Evolutionary conservation across 441 rosid genomes (phyloP).

Genomic region (Gossypium lobatum): DNA sequence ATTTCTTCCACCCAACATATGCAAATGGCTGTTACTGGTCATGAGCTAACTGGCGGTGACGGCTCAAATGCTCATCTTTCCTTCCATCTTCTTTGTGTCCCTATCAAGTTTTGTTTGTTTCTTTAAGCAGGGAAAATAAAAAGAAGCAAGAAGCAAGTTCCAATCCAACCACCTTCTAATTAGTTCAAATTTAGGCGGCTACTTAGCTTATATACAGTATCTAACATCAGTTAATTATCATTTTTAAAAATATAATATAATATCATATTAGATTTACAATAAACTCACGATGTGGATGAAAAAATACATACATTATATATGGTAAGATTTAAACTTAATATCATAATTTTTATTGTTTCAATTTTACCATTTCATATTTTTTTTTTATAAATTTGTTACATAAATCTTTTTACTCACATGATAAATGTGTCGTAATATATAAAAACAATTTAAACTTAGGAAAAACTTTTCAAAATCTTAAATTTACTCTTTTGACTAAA

Average conservation of each 20-base stretch:
- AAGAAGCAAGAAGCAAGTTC: background rate
- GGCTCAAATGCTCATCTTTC: background rate
- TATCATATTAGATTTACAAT: no score
- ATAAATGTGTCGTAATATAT: no score
- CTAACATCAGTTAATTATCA: background rate
- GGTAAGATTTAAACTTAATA: no score
- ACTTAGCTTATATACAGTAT: background rate
- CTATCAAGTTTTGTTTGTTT: background rate
- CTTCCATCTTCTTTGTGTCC: background rate
- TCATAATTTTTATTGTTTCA: no score
- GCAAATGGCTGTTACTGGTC: background rate
- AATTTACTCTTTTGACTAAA: no score
- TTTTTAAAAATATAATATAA: background rate
- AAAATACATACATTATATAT: no score
- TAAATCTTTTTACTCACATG: no score
- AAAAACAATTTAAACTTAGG: no score
- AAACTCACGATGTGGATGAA: no score
- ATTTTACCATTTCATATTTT: no score
- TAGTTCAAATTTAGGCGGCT: background rate
- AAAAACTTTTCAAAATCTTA: no score
- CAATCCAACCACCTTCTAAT: background rate
- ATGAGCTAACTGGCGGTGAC: background rate
- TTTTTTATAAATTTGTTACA: no score
- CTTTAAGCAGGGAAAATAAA: background rate
- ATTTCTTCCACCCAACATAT: background rate